A percentile compares a stretch with the other conserved stretches of the same genome.
phyloP scores from a whole-genome alignment of 441 rosid species.

The Eutrema salsugineum region DNA sequence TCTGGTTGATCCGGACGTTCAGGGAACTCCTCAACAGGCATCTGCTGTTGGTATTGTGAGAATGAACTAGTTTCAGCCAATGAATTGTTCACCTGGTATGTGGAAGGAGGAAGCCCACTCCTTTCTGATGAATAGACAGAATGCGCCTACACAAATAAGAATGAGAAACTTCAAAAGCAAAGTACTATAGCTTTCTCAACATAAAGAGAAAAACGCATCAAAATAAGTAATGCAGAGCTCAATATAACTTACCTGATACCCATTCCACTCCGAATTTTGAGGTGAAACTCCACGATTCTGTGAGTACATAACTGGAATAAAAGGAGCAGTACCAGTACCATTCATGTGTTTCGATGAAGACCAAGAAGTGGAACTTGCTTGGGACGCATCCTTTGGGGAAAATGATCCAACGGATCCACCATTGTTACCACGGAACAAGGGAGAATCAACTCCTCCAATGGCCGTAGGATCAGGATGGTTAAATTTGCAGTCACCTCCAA shows the following conservation, averaged over 20 bases:
- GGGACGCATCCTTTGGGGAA: slow-evolving; percentile 48
- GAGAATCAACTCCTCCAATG: slow-evolving; percentile 50
- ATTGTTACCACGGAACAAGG: slow-evolving; percentile 46
- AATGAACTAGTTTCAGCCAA: slow-evolving; percentile 40
- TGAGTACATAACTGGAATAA: slow-evolving; percentile 60
- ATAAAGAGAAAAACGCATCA: not conserved
- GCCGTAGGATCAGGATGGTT: slow-evolving; percentile 91
- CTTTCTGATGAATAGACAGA: slow-evolving; percentile 64
- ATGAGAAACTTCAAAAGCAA: not conserved
- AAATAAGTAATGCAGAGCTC: slow-evolving; percentile 3
- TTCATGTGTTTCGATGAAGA: slow-evolving; percentile 56
- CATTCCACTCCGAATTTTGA: slow-evolving; percentile 72
- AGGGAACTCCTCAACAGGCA: slow-evolving; percentile 66
- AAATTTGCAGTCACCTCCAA: slow-evolving; percentile 76
- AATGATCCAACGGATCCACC: slow-evolving; percentile 59
- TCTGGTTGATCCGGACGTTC: slow-evolving; percentile 94
- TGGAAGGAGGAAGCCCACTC: slow-evolving; percentile 44
- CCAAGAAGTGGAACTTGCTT: slow-evolving; percentile 58
- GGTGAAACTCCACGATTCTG: slow-evolving; percentile 57
- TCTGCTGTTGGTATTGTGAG: slow-evolving; percentile 49
- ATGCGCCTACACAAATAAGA: slow-evolving; percentile 55
- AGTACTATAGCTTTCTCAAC: slow-evolving; percentile 2
- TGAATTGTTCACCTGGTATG: slow-evolving; percentile 42
- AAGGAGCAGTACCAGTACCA: slow-evolving; percentile 49
- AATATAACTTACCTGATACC: slow-evolving; percentile 62